Evolutionary conservation across 192 early-diverging fungal genomes (phyloP).

Genomic region (Thamnidium elegans): DNA sequence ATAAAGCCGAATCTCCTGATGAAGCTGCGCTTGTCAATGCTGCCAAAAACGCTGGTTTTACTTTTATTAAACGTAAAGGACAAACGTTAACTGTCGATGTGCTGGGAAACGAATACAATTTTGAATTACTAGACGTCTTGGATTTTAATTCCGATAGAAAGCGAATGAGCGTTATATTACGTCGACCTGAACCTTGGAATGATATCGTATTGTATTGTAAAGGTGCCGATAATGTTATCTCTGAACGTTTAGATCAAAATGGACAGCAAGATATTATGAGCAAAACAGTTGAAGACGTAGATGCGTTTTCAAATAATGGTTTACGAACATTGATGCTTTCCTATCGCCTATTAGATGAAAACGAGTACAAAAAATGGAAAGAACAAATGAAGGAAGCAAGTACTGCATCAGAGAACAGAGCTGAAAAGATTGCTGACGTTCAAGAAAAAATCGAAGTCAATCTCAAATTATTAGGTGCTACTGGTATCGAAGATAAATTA

Average conservation of each 20-base stretch:
- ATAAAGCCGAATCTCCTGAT: conserved; percentile 80
- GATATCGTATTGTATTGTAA: conserved; percentile 89
- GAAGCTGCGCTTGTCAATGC: conserved; percentile 80
- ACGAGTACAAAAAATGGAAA: conserved; percentile 77
- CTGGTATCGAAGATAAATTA: conserved; percentile 95
- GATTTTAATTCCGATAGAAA: conserved; percentile 97
- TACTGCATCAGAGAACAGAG: conserved; percentile 68
- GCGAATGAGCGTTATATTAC: conserved; percentile 87
- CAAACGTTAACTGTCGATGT: conserved; percentile 63
- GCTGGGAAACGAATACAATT: conserved; percentile 63
- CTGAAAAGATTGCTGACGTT: conserved; percentile 64
- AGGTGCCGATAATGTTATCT: conserved; percentile 96
- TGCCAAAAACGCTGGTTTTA: conserved; percentile 74
- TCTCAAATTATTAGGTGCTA: conserved; percentile 84
- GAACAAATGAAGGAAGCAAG: conserved; percentile 69
- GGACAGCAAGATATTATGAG: conserved; percentile 52
- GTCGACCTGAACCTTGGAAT: conserved; percentile 66
- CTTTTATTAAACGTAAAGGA: conserved; percentile 58
- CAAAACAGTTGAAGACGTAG: conserved; percentile 63
- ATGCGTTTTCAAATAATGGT: conserved; percentile 79
- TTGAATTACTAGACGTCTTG: conserved; percentile 81
- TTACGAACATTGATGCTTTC: conserved; percentile 88
- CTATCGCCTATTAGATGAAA: conserved; percentile 67
- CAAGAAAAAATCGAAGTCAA: conserved; percentile 80
- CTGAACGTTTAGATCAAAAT: conserved; percentile 62